Percentiles rank a stretch among this genome's conserved stretches.
Conservation (phyloP, 2,329 filamentous ascomycete genomes). For the Sporothrix pallida region DNA sequence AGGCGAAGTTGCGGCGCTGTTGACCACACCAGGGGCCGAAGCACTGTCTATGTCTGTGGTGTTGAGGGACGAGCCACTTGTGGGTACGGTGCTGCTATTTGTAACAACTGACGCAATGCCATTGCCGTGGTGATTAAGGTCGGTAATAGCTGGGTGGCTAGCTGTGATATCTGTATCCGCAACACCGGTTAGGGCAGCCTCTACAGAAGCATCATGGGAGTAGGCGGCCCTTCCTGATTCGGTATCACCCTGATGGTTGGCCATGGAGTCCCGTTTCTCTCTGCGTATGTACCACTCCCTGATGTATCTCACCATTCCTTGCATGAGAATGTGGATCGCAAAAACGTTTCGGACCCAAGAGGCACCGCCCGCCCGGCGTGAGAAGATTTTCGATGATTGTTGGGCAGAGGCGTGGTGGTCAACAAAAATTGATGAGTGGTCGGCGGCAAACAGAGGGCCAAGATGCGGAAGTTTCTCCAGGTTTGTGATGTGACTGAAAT, state of each 20-base stretch:
- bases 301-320: conserved; percentile 73
- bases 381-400: conserved; percentile 51
- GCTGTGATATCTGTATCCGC: conserved; percentile 52
- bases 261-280: conserved; percentile 60
- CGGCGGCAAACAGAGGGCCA: conserved; percentile 42
- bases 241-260: conserved; percentile 61
- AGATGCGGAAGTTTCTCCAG: conserved; percentile 56
- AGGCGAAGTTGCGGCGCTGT: not conserved
- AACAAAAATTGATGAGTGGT: conserved; percentile 46
- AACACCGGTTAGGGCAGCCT: conserved; percentile 51
- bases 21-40: not conserved
- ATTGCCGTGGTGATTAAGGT: not conserved
- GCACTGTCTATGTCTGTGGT: not conserved
- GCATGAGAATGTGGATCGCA: conserved; percentile 76
- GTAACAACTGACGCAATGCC: no score
- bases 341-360: conserved; percentile 72
- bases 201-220: conserved; percentile 48
- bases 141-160: not conserved
- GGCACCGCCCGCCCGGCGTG: conserved; percentile 63
- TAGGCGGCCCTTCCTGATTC: conserved; percentile 62
- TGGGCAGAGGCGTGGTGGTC: conserved; percentile 58
- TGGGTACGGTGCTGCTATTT: not conserved
- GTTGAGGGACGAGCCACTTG: not conserved
- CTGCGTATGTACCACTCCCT: conserved; percentile 70
- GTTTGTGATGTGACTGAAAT: conserved; percentile 53